Evolutionary conservation across 164 flowering plant genomes (phyloP).

Genomic region (Magnolia officinalis): DNA sequence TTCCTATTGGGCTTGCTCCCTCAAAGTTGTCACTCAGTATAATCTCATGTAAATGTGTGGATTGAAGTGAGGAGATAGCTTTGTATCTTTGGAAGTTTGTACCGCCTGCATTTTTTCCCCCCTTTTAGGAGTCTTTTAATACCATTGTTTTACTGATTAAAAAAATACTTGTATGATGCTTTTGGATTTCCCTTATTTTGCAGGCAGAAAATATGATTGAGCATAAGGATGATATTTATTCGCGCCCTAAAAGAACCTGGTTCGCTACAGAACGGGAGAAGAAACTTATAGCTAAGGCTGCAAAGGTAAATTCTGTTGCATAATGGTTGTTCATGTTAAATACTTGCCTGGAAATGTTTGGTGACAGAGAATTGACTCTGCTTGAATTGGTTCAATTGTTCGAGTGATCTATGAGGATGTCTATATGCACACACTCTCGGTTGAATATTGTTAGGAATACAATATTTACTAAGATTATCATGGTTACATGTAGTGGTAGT

Average conservation of each 20-base stretch:
- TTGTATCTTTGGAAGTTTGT: not conserved
- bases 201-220: slow-evolving; percentile 97
- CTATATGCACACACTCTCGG: too few relatives aligned
- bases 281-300: slow-evolving; percentile 51
- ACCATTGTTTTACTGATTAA: not conserved
- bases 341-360: too few relatives aligned
- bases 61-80: not conserved
- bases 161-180: too few relatives aligned
- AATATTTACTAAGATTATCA: too few relatives aligned
- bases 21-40: not conserved
- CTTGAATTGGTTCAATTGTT: too few relatives aligned
- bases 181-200: slow-evolving; percentile 1
- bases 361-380: too few relatives aligned
- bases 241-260: slow-evolving; percentile 96
- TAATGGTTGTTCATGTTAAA: not conserved
- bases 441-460: too few relatives aligned
- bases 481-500: too few relatives aligned
- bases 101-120: too few relatives aligned
- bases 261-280: slow-evolving; percentile 85
- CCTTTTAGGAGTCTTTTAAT: not conserved
- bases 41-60: not conserved
- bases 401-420: too few relatives aligned
- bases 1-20: not conserved
- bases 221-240: slow-evolving; percentile 71
- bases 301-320: slow-evolving; percentile 48